Evolutionary conservation across 768 basidiomycete species (phyloP), one percentile per base, ranked within the genome.

Genomic region (Boletellus emodensis): DNA sequence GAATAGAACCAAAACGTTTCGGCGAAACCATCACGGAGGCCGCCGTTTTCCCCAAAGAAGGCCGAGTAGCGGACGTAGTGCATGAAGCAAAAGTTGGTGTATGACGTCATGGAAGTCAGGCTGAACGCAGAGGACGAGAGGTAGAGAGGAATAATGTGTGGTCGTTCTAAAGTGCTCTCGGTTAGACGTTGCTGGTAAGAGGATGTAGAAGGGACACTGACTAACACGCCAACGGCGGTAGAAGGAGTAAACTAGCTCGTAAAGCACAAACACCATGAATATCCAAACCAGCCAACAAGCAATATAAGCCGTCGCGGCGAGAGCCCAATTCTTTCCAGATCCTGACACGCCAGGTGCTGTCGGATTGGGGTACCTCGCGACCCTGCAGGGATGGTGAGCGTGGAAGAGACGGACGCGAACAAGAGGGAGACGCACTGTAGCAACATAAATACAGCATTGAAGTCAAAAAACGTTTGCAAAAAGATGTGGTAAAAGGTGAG

Each of bases 391-490:
- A 28, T 11, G 36, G 48, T 64, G n/a, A 64, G 55, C 36, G 51
- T 9, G 9, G 20, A 44, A 57, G 33, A 15, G 13, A 39, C 50
- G 9, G n/a, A 39, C 50, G 9, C 20, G 35, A 14, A 33, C 20
- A 35, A 20, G 47, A 40, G 35, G 39, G 36, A 49, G 13, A 84
- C 91, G 72, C 62, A 93, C 90, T 91, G 83, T 37, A 92, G 64
- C 59, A 94, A 66, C 58, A 92, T 83, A 71, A 83, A 94, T 56
- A 86, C 83, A 58, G 85, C 83, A 66, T 94, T 93, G 67, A 93
- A 91, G 63, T 95, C 93, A 65, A 94, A 84, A 63, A 87, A 94
- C 1, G 85, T 83, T 66, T 93, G 90, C 9, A 89, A 64, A 22
- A 82, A 81, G 36, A 90, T 70, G 62, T 90, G 85, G 17, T 80